Evolutionary conservation across 192 early-diverging fungal genomes (phyloP), one percentile per base, ranked within the genome.

Genomic region (Coemansia furcata): DNA sequence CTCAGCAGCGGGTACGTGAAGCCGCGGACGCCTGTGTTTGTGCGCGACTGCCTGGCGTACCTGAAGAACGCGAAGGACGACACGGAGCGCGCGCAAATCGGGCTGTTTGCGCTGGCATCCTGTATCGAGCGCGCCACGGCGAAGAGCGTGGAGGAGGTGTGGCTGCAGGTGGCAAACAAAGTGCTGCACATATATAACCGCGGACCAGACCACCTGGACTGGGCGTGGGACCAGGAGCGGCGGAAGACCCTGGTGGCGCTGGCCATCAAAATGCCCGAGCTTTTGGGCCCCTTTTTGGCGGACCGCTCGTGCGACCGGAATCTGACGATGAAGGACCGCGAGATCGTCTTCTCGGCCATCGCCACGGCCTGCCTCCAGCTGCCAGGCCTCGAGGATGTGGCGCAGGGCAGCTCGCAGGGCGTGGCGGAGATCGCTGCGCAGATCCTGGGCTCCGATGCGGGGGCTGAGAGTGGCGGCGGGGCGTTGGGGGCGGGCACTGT

Each of bases 251-350:
- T 82, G 54, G 76, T 69, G 10, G 76, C 65, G 23, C 43, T 82
- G 44, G 63, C 75, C 2, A 63, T 74, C 14, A 63, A 63, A 4
- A 30, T 77, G 52, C 80, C 80, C 0, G 40, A 57, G 36, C 35
- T 33, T 9, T 38, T 77, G 7, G 80, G 80, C 0, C 72, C 80
- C 59, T 82, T 77, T 44, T 32, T 82, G 67, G 74, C 75, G 4
- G 76, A 82, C 60, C 60, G 71, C 4, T 68, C 75, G 33, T 68
- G 71, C 47, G 80, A 82, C 40, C 65, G 75, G 46, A 77, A 82
- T 26, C 32, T 82, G 72, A 77, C 74, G 0, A 17, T 71, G 10
- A 59, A 49, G 60, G 75, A 82, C 40, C 74, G 75, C 47, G 71
- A 77, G 66, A 67, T 82, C 29, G 76, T 77, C 42, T 60, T 72